phyloP scores from a whole-genome alignment of 768 basidiomycete genomes.

The Pisolithus sp. region DNA sequence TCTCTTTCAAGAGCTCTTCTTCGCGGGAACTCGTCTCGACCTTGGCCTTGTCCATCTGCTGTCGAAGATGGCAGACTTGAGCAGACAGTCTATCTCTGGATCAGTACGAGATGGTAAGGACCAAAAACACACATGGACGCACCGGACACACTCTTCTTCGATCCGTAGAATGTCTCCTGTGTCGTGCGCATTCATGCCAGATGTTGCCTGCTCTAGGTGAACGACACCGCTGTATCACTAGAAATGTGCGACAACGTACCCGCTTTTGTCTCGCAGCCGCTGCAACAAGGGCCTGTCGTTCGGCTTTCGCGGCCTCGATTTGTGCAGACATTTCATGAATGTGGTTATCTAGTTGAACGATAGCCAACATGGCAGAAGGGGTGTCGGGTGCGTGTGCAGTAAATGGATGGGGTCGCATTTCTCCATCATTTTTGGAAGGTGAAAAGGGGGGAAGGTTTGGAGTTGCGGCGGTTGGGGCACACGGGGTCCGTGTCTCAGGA shows the following conservation, averaged over 20 bases:
- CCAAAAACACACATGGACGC: conserved; percentile 1
- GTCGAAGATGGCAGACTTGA: conserved; percentile 21
- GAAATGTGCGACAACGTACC: conserved; percentile 7
- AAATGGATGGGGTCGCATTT: neutral
- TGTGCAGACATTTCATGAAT: conserved; percentile 29
- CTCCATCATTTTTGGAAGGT: neutral
- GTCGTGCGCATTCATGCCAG: conserved; percentile 9
- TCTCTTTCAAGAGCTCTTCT: conserved; percentile 27
- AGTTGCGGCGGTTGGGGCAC: neutral
- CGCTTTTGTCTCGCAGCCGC: conserved; percentile 16
- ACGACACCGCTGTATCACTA: neutral
- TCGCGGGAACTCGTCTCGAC: conserved; percentile 26
- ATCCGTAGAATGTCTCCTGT: conserved; percentile 23
- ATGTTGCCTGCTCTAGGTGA: conserved; percentile 7
- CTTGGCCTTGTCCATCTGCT: conserved; percentile 24
- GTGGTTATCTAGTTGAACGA: conserved; percentile 31
- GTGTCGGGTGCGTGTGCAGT: neutral
- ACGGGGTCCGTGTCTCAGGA: neutral
- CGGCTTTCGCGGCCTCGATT: conserved; percentile 33
- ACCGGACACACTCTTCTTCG: conserved; percentile 34
- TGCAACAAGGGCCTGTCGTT: conserved; percentile 28
- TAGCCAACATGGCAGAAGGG: conserved; percentile 11
- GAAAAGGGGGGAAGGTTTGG: neutral
- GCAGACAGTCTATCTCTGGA: conserved; percentile 24
- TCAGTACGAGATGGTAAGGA: neutral